Base-by-base conservation (phyloP, 768 basidiomycete genomes). In the Cyclocybe aegerita region DNA sequence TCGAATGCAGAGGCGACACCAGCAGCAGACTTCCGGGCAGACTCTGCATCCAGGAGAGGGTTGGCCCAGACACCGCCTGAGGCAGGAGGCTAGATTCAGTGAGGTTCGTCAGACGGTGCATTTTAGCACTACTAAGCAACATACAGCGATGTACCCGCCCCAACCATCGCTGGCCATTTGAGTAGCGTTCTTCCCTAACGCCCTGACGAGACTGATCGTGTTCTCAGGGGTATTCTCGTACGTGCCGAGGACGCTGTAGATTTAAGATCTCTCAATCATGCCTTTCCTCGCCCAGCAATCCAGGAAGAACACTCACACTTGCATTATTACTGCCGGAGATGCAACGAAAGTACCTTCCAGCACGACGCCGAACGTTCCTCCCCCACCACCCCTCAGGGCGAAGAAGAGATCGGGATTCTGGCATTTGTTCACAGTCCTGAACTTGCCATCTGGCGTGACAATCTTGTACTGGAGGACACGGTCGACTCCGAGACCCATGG, bases 331-430 rank as follows among this genome's bases (percentile, higher is more conserved):
- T n/a, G 39, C 49, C 4, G 58, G 58, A 14, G 49, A 49, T 14
- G 50, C 58, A 29, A 56, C 34, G 37, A 47, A 48, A 4, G 54
- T 48, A 16, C 53, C 54, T 45, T 66, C 64, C 2, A 68, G 41
- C 32, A 78, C 69, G n/a, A 69, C 66, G 30, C 68, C 69, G 43
- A 71, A 78, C 0, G 74, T 78, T 23, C 71, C 68, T 23, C 76
- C 77, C 10, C 65, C 65, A 12, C 63, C 77, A 4, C 77, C 77
- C 29, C 77, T 71, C 7, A 78, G 60, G 0, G 76, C 77, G 52
- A 66, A 79, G 61, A 76, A 77, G 1, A 79, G 64, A 54, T 79
- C 76, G 3, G 54, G 15, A 46, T 78, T 73, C 51, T 75, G 72
- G 54, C 67, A 68, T 4, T 61, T 64, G 56, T 77, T 78, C 9